phyloP scores from a whole-genome alignment of 805 yeast species.

The Ogataea pignaliae region DNA sequence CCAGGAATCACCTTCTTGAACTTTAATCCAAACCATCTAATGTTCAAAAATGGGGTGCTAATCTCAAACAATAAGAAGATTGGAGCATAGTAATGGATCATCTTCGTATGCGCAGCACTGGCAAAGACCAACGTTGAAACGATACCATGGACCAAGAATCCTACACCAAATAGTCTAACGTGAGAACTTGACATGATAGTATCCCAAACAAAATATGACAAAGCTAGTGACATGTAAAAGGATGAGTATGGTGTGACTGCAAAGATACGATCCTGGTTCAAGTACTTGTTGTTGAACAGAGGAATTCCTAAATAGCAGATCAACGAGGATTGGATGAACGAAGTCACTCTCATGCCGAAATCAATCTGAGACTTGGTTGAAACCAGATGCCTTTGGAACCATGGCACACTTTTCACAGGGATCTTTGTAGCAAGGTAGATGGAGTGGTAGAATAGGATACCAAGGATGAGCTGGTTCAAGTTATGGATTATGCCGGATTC shows the following conservation, averaged over 20 bases:
- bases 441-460: constrained; percentile 24
- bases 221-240: constrained; percentile 27
- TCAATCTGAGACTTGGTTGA: constrained; percentile 21
- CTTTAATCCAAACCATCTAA: constrained; percentile 35
- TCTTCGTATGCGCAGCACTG: constrained; percentile 17
- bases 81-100: constrained; percentile 32
- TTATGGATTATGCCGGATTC: background rate
- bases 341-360: constrained; percentile 30
- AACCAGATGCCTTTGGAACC: constrained; percentile 6
- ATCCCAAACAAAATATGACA: constrained; percentile 35
- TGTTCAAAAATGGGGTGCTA: constrained; percentile 34
- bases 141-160: constrained; percentile 33
- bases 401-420: constrained; percentile 7
- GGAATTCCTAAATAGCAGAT: constrained; percentile 30
- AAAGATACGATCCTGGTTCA: constrained; percentile 28
- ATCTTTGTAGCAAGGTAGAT: constrained; percentile 21
- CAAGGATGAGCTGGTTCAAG: constrained; percentile 1
- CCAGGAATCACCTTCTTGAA: constrained; percentile 23
- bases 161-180: constrained; percentile 29
- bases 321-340: constrained; percentile 30
- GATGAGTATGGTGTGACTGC: constrained; percentile 31
- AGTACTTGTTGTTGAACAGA: constrained; percentile 23
- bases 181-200: constrained; percentile 25
- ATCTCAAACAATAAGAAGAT: constrained; percentile 32
- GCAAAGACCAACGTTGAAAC: constrained; percentile 32